Evolutionary conservation across 2,329 filamentous ascomycete species (phyloP), one percentile per base, ranked within the genome.

Genomic region (Talaromyces sp.): DNA sequence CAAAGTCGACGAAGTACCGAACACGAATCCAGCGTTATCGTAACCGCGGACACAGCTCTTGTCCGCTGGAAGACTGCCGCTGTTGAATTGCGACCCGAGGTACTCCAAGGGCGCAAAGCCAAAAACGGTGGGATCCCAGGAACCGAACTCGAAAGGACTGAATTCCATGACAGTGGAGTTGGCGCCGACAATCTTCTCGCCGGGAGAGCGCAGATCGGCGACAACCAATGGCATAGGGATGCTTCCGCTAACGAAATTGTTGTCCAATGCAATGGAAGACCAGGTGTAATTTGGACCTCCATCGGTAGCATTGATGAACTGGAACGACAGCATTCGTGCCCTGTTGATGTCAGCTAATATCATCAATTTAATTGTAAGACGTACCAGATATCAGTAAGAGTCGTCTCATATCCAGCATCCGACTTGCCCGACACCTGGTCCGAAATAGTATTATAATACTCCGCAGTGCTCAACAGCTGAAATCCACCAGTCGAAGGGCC

Each of bases 331-430:
- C 56, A 91, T 91, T 65, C 93, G 89, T 33, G 91, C 91, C 82
- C 73, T 74, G 52, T 37, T 15, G 2, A 25, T 22, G 39, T 49
- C 60, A 63, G 65, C n/a, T 15, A 33, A 31, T 7, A 7, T 31
- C 27, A 31, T 31, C 27, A 22, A 22, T 22, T 22, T 22, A 22
- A 22, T 22, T 22, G 22, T 22, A 22, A 22, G 22, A 22, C 70
- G 49, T 74, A 80, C 90, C 93, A 96, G 76, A 92, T 92, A 79
- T 97, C 93, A 0, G 93, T 97, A 65, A 97, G 83, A 9, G 91
- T 90, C 3, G 85, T 86, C 54, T 88, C 80, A 73, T 84, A 93
- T 0, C 87, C 86, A 17, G 88, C 89, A 65, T 88, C 76, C 1
- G 73, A 71, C 78, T 94, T 95, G 3, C 74, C 80, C 0, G 81